These are phyloP conservation scores for Sambucus nigra DNA, from an alignment of 129 eudicot species.

Conservation along the genomic window DNA sequence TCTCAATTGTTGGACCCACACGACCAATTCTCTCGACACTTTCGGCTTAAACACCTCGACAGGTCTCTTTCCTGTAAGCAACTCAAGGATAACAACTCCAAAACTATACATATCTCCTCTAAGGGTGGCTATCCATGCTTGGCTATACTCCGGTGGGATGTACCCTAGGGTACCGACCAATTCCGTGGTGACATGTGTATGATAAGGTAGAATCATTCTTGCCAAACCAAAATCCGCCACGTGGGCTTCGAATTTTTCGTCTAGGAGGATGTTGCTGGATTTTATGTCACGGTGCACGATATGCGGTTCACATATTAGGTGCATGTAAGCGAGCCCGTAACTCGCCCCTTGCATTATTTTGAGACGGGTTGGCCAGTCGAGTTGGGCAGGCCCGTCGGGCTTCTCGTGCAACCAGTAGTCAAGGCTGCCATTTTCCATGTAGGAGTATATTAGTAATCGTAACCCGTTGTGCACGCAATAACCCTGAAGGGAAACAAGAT, in stretches of 20 bases:
- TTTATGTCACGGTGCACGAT: conserved; percentile 84
- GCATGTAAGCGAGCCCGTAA: conserved; percentile 81
- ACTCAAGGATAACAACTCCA: conserved; percentile 81
- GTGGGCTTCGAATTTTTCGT: conserved; percentile 65
- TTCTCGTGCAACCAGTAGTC: conserved; percentile 88
- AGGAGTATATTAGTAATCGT: conserved; percentile 62
- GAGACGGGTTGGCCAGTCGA: conserved; percentile 68
- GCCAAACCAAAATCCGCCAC: conserved; percentile 83
- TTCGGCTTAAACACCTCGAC: conserved; percentile 69
- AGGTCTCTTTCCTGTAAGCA: conserved; percentile 74
- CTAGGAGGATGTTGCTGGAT: conserved; percentile 78
- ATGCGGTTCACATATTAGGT: conserved; percentile 75
- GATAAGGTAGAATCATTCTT: conserved; percentile 64
- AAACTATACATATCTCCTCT: conserved; percentile 86
- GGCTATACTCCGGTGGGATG: conserved; percentile 84
- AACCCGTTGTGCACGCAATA: conserved; percentile 76
- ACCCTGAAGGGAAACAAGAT: conserved; percentile 71
- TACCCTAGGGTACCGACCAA: conserved; percentile 81
- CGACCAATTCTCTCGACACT: conserved; percentile 66
- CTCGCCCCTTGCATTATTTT: conserved; percentile 59
- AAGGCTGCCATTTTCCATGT: conserved; percentile 78
- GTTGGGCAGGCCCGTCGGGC: conserved; percentile 52
- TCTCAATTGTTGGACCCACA: conserved; percentile 73
- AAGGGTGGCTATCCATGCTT: conserved; percentile 75
- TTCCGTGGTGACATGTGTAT: conserved; percentile 86